Percentiles rank a stretch among this genome's conserved stretches.
Conservation (phyloP, 2,329 filamentous ascomycete genomes). For the Colletotrichum tropicicola region DNA sequence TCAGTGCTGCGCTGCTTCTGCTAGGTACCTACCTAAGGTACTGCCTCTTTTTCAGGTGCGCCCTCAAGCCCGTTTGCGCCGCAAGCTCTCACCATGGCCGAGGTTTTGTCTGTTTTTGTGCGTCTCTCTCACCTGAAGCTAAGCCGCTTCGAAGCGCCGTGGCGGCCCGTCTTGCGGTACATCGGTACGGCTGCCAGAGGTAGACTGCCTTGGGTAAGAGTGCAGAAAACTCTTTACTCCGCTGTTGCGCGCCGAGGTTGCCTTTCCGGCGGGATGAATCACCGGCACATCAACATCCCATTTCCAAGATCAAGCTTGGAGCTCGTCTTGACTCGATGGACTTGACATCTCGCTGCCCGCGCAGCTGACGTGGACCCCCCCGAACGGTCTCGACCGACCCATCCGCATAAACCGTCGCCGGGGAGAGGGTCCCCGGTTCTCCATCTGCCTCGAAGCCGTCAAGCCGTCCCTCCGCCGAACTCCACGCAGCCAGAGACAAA, state of each 20-base stretch:
- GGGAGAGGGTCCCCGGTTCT: conserved; percentile 7
- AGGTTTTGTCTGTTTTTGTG: too few species aligned
- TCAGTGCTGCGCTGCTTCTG: not conserved
- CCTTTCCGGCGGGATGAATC: too few species aligned
- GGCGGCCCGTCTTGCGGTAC: conserved; percentile 7
- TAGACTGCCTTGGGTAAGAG: too few species aligned
- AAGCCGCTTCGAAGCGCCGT: conserved; percentile 4
- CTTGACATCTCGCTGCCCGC: not conserved
- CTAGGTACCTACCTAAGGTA: not conserved
- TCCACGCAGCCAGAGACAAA: not conserved
- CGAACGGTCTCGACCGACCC: conserved; percentile 20
- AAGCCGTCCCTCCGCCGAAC: not conserved
- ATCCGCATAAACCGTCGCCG: conserved; percentile 14
- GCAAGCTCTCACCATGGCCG: too few species aligned
- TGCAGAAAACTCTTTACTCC: too few species aligned
- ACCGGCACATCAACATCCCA: too few species aligned
- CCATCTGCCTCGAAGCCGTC: conserved; percentile 2
- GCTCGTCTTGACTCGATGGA: not conserved
- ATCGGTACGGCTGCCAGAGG: too few species aligned
- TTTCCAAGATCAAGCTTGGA: not conserved
- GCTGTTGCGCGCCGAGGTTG: too few species aligned
- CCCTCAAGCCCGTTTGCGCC: too few species aligned
- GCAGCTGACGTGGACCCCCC: conserved; percentile 4
- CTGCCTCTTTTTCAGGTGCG: too few species aligned
- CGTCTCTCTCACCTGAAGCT: conserved; percentile 9